Conservation (phyloP, 768 basidiomycete species). For the Xerocomellus dryophilus region DNA sequence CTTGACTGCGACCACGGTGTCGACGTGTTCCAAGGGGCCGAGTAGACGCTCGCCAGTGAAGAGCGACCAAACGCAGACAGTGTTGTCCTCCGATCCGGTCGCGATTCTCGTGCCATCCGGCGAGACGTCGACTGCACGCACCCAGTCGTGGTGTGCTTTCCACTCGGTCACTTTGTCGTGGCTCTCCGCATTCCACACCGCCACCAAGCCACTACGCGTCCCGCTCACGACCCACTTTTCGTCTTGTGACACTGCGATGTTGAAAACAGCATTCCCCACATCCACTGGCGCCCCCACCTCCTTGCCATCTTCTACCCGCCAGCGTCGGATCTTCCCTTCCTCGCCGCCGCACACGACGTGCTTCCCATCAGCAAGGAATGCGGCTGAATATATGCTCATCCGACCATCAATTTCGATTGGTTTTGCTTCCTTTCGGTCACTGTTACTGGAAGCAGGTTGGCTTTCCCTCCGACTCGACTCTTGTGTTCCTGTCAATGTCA, state of each 20-base stretch:
- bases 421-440: not conserved
- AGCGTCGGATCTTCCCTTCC: not conserved
- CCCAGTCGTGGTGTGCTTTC: not conserved
- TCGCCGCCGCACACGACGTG: not conserved
- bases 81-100: not conserved
- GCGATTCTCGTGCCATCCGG: slow-evolving; percentile 1
- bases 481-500: not conserved
- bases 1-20: not conserved
- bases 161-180: not conserved
- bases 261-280: not conserved
- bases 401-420: not conserved
- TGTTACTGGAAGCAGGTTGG: no score
- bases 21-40: not conserved
- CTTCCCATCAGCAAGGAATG: not conserved
- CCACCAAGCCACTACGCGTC: not conserved
- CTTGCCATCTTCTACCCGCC: not conserved
- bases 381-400: not conserved
- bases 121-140: not conserved
- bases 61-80: not conserved
- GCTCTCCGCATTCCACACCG: not conserved
- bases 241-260: not conserved
- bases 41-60: not conserved
- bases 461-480: not conserved
- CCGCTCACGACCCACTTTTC: not conserved
- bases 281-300: not conserved